Evolutionary conservation across 2,329 filamentous ascomycete genomes (phyloP).

Genomic region (Alternaria ventricosa): DNA sequence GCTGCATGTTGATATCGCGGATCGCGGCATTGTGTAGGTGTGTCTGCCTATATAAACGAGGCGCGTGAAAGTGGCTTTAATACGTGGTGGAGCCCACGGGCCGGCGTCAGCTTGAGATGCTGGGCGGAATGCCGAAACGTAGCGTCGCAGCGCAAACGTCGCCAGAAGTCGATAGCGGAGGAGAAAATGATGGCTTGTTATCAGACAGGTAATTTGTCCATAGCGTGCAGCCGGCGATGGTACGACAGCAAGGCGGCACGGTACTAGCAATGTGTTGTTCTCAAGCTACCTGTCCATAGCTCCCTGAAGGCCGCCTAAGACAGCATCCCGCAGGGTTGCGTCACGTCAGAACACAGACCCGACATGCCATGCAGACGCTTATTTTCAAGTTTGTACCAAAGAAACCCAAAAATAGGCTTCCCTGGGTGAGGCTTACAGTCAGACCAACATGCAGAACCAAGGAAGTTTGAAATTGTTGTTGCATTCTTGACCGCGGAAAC

Average conservation of each 20-base stretch:
- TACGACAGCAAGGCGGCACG: slow-evolving; percentile 3
- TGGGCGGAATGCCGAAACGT: slow-evolving; percentile 20
- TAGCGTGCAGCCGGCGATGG: background rate
- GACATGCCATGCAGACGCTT: background rate
- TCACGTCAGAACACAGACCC: background rate
- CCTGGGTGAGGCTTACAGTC: background rate
- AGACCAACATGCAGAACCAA: background rate
- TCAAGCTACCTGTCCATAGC: slow-evolving; percentile 36
- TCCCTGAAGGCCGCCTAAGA: slow-evolving; percentile 14
- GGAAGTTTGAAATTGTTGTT: slow-evolving; percentile 8
- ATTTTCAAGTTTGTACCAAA: background rate
- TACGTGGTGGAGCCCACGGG: slow-evolving; percentile 7
- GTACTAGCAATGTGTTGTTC: slow-evolving; percentile 26
- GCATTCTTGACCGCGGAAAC: slow-evolving; percentile 9
- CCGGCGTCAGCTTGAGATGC: slow-evolving; percentile 17
- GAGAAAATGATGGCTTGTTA: background rate
- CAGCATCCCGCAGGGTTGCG: slow-evolving; percentile 11
- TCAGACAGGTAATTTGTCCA: slow-evolving; percentile 1
- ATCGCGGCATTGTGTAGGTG: slow-evolving; percentile 38
- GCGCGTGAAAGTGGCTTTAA: slow-evolving; percentile 5
- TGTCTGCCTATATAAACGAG: slow-evolving; percentile 1
- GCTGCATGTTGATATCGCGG: slow-evolving; percentile 29
- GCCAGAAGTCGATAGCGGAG: slow-evolving; percentile 3
- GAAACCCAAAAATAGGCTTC: background rate
- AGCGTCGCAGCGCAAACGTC: slow-evolving; percentile 12